These are phyloP conservation scores for Xylariomycetidae sp. DNA, from an alignment of 2,329 filamentous ascomycete species.

Conservation along the genomic window DNA sequence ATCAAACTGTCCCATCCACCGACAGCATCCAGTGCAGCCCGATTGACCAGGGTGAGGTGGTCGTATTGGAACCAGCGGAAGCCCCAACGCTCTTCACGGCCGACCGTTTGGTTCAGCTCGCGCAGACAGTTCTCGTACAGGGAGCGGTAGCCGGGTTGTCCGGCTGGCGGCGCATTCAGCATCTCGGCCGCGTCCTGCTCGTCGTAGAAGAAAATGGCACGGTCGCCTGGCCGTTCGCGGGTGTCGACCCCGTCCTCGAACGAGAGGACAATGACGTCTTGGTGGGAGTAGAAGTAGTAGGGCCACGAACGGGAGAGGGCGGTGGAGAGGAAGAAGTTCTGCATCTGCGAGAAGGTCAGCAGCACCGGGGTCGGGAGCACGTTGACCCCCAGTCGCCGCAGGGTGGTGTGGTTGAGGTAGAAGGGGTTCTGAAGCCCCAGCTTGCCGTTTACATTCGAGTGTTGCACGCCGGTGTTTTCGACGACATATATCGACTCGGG, in stretches of 20 bases:
- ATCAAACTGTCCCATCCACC: constrained; percentile 46
- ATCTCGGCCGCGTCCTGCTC: constrained; percentile 24
- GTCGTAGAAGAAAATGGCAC: constrained; percentile 24
- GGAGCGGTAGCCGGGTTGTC: constrained; percentile 23
- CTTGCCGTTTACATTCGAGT: constrained; percentile 32
- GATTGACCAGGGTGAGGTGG: constrained; percentile 42
- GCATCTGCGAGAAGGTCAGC: constrained; percentile 46
- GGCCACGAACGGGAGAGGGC: constrained; percentile 38
- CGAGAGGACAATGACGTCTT: constrained; percentile 39
- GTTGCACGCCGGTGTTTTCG: constrained; percentile 42
- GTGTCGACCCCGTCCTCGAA: constrained; percentile 29
- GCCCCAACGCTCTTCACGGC: constrained; percentile 38
- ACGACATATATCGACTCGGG: constrained; percentile 40
- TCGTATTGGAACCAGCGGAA: constrained; percentile 37
- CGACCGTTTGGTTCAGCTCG: constrained; percentile 26
- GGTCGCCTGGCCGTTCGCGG: constrained; percentile 19
- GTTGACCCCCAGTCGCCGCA: constrained; percentile 29
- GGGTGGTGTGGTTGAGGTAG: constrained; percentile 37
- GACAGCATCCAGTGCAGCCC: constrained; percentile 35
- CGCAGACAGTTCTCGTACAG: constrained; percentile 26
- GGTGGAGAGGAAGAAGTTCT: constrained; percentile 45
- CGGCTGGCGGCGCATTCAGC: constrained; percentile 19
- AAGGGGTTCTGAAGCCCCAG: constrained; percentile 40
- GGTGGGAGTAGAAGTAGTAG: constrained; percentile 48
- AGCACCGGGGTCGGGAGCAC: constrained; percentile 44